Evolutionary conservation across 352 stramenopile species (phyloP).

Genomic region (Phytophthora litchii): DNA sequence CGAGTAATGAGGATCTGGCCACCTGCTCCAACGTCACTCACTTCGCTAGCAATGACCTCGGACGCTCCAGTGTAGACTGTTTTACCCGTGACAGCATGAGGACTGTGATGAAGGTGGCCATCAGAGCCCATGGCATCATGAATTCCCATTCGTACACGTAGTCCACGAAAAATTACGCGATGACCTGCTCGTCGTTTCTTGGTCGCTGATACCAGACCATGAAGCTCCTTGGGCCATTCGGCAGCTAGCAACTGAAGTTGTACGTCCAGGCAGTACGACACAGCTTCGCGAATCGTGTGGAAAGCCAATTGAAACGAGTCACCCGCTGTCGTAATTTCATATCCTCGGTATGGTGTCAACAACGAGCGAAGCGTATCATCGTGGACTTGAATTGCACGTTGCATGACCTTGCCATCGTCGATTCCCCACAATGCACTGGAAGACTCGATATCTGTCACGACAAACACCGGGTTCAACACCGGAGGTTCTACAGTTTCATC

Average conservation of each 20-base stretch:
- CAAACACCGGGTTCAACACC: slow-evolving; percentile 56
- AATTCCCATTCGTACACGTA: slow-evolving; percentile 61
- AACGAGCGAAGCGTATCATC: slow-evolving; percentile 47
- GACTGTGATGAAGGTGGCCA: slow-evolving; percentile 38
- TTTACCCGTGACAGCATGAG: slow-evolving; percentile 56
- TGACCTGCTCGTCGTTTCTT: slow-evolving; percentile 40
- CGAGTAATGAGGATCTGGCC: slow-evolving; percentile 59
- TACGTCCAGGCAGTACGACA: slow-evolving; percentile 66
- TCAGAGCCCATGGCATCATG: slow-evolving; percentile 50
- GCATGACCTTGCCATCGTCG: slow-evolving; percentile 52
- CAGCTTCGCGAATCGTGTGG: slow-evolving; percentile 64
- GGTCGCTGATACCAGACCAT: slow-evolving; percentile 52
- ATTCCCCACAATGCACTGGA: slow-evolving; percentile 67
- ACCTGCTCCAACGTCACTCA: slow-evolving; percentile 54
- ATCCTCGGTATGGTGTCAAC: slow-evolving; percentile 57
- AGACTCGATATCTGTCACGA: slow-evolving; percentile 72
- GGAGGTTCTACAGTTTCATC: slow-evolving; percentile 22
- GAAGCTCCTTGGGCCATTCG: slow-evolving; percentile 67
- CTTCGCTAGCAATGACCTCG: slow-evolving; percentile 55
- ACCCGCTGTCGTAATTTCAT: slow-evolving; percentile 77
- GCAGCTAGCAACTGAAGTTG: slow-evolving; percentile 59
- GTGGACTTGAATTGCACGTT: slow-evolving; percentile 47
- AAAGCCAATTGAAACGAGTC: slow-evolving; percentile 80
- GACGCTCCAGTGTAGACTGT: slow-evolving; percentile 53
- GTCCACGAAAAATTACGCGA: slow-evolving; percentile 50